Evolutionary conservation across 2,329 filamentous ascomycete species (phyloP), one percentile per base, ranked within the genome.

Genomic region (Penicillium thymicola): DNA sequence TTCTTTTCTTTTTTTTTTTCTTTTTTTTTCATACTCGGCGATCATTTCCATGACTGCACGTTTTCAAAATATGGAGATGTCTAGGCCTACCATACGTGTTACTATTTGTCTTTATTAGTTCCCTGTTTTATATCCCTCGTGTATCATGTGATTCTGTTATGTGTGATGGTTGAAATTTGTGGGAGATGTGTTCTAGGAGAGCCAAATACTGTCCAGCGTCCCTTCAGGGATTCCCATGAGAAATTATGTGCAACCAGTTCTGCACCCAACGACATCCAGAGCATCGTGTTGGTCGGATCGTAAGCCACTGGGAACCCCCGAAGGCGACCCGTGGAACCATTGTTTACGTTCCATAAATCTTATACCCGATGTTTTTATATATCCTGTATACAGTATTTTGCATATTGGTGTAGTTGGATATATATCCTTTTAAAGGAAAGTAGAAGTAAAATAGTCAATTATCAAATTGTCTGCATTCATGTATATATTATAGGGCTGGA

Each of bases 41-140:
- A 51, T 44, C 34, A 38, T 57, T 36, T 44, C 42, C 47, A 57
- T 47, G 43, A 28, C 51, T 41, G 36, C 44, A 50, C 28, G 21
- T 41, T 27, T 27, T 44, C 27, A 8, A 11, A 37, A 40, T 9
- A 51, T 55, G 37, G 48, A 46, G 36, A 48, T 25, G 50, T 47
- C 46, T 13, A 42, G 46, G 38, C n/a, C 32, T 38, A 37, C 13
- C 37, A 51, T 32, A 44, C 34, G 40, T 44, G 47, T 51, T 40
- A 51, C 40, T 36, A 53, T 54, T 13, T 53, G 41, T 53, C 34
- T 55, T 41, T 43, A 43, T 53, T 46, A 30, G 34, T 40, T 55
- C n/a, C 23, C 57, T 44, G 49, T 56, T 61, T 56, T 63, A 60
- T 61, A 60, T 54, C 53, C 47, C 40, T 40, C 48, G 27, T 62